Evolutionary conservation across 768 basidiomycete genomes (phyloP), one percentile per base, ranked within the genome.

Genomic region (Calocybe indica): DNA sequence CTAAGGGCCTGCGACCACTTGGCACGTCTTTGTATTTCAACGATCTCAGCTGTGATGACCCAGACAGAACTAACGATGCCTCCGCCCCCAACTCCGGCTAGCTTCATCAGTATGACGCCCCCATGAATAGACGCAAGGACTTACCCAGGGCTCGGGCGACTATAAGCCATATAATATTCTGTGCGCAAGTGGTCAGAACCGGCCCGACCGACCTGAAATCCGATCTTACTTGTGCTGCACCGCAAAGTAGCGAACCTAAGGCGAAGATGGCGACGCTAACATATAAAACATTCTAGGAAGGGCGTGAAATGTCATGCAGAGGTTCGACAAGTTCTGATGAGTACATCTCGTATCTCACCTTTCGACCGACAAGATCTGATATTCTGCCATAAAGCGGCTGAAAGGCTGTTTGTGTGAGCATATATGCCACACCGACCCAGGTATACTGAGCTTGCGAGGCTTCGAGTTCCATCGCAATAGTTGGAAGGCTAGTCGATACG

Each of bases 1-100:
- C 88, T 90, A 31, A 91, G 73, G 13, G 87, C 87, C 62, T 88
- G 86, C 8, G 86, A 88, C 89, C 88, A 92, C 61, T 82, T 88
- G 42, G 88, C 83, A 48, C 87, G 79, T 49, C 75, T 69, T 51
- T 69, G 72, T 29, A 80, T 74, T 61, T 83, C 80, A 37, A 92
- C 89, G 49, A 92, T 81, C 62, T 92, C 89, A 53, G 88, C 78
- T 39, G 87, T 90, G 49, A 92, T 83, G 15, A 88, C 80, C 90
- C 90, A 92, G 33, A 92, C 88, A 37, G 85, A 76, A 60, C 80
- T 80, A 49, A 91, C 89, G 53, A 92, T 90, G 7, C 90, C 90
- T 33, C 90, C 90, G 11, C 84, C 90, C n/a, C 90, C 90, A 49
- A 88, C 71, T 37, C 90, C 90, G 50, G 88, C 85, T 74, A 45